Percentiles rank a stretch among this genome's conserved stretches.
Conservation (phyloP, 352 stramenopile species). For the Blastocystis sp. region DNA sequence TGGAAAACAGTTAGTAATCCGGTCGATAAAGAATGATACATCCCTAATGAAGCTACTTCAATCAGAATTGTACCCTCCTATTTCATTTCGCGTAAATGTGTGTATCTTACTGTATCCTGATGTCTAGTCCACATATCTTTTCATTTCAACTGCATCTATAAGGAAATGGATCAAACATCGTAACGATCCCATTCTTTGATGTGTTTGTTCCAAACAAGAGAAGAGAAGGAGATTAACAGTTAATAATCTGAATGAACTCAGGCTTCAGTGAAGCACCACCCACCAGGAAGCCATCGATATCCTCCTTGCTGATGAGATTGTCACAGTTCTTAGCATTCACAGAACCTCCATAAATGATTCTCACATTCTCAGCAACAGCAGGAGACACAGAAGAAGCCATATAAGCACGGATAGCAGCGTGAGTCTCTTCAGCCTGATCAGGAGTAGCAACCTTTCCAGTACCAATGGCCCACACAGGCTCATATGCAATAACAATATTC, state of each 20-base stretch:
- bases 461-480: constrained; percentile 92
- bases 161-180: constrained; percentile 15
- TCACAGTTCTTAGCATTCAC: constrained; percentile 81
- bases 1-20: constrained; percentile 5
- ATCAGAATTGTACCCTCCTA: constrained; percentile 19
- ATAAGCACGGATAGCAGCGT: constrained; percentile 71
- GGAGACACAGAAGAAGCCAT: constrained; percentile 72
- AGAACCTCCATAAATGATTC: constrained; percentile 73
- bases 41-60: neutral
- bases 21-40: neutral
- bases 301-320: constrained; percentile 76
- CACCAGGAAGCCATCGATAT: constrained; percentile 86
- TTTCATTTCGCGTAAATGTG: neutral
- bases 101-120: neutral
- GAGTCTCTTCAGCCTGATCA: constrained; percentile 78
- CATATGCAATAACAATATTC: constrained; percentile 83
- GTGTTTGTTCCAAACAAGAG: constrained; percentile 10
- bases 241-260: constrained; percentile 79
- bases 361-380: constrained; percentile 71
- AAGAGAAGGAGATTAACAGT: constrained; percentile 62
- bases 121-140: neutral
- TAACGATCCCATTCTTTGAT: constrained; percentile 29
- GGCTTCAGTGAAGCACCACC: constrained; percentile 83
- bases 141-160: constrained; percentile 7
- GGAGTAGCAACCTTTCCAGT: constrained; percentile 81